phyloP scores from a whole-genome alignment of 345 rosid species.

The Kernera saxatilis region DNA sequence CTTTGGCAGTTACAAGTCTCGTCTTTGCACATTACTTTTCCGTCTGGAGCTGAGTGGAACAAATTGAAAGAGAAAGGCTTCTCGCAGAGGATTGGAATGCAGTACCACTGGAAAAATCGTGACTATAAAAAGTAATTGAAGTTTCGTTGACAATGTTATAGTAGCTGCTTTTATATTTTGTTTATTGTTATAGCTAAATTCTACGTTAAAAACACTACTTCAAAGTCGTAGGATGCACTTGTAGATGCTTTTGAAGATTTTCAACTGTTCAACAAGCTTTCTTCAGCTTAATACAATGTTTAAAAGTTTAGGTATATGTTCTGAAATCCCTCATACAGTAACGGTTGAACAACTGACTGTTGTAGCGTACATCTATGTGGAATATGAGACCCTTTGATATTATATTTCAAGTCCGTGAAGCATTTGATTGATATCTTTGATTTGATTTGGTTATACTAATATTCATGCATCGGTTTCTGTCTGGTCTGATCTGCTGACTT shows the following conservation, averaged over 20 bases:
- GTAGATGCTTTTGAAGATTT: neutral
- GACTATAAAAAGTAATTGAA: conserved; percentile 64
- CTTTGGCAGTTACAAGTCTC: conserved; percentile 65
- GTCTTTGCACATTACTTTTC: conserved; percentile 80
- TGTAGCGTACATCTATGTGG: neutral
- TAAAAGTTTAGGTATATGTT: neutral
- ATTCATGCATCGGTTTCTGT: neutral
- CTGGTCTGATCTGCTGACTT: neutral
- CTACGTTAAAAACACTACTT: neutral
- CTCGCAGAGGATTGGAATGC: conserved; percentile 86
- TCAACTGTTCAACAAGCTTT: neutral
- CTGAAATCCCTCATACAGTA: neutral
- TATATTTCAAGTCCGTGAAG: neutral
- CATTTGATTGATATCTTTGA: neutral
- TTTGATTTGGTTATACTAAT: neutral
- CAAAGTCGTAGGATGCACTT: neutral
- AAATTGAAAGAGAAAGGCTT: conserved; percentile 65
- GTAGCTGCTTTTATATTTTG: neutral
- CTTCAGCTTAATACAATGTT: neutral
- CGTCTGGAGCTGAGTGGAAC: conserved; percentile 75
- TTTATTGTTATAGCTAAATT: neutral
- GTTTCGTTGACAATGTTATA: neutral
- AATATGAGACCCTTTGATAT: neutral
- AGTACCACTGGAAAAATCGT: conserved; percentile 89
- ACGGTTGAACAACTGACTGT: neutral